Percentiles rank a stretch among this genome's conserved stretches.
Evolutionary conservation across 1,284 basidiomycete species (phyloP).

Genomic region (Lentinula novae-zelandiae): DNA sequence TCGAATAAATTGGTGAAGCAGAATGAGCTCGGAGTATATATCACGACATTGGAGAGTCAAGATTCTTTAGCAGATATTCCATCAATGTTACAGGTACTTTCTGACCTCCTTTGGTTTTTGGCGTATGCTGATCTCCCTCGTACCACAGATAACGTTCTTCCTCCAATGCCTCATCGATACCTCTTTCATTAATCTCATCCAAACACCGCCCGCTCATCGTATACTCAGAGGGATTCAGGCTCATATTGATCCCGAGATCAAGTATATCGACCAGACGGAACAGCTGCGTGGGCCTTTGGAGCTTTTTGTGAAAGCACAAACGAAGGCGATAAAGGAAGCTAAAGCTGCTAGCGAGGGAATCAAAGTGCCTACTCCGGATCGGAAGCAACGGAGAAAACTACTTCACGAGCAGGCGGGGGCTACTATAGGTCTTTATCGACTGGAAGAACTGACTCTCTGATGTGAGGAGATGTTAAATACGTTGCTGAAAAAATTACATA

Average conservation of each 20-base stretch:
- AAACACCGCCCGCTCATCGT: conserved; percentile 51
- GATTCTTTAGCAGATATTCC: conserved; percentile 35
- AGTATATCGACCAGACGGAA: conserved; percentile 40
- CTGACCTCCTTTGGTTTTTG: background rate
- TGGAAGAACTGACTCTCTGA: conserved; percentile 64
- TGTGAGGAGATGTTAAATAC: background rate
- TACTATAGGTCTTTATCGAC: conserved; percentile 58
- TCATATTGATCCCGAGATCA: conserved; percentile 47
- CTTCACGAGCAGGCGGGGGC: conserved; percentile 48
- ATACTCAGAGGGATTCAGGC: conserved; percentile 45
- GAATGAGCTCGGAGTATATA: conserved; percentile 37
- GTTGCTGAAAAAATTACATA: background rate
- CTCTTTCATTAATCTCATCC: conserved; percentile 60
- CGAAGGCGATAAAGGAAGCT: conserved; percentile 41
- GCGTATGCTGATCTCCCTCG: background rate
- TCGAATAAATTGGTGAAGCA: conserved; percentile 31
- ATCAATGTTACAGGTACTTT: conserved; percentile 45
- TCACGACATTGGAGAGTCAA: conserved; percentile 30
- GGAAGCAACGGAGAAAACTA: conserved; percentile 52
- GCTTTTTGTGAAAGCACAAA: conserved; percentile 53
- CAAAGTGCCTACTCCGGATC: conserved; percentile 35
- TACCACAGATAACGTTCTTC: conserved; percentile 30
- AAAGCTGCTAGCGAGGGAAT: conserved; percentile 17
- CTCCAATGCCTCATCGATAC: conserved; percentile 64
- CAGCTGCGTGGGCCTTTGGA: conserved; percentile 57